Evolutionary conservation across 805 yeast species (phyloP).

Genomic region (Candida easanensis): DNA sequence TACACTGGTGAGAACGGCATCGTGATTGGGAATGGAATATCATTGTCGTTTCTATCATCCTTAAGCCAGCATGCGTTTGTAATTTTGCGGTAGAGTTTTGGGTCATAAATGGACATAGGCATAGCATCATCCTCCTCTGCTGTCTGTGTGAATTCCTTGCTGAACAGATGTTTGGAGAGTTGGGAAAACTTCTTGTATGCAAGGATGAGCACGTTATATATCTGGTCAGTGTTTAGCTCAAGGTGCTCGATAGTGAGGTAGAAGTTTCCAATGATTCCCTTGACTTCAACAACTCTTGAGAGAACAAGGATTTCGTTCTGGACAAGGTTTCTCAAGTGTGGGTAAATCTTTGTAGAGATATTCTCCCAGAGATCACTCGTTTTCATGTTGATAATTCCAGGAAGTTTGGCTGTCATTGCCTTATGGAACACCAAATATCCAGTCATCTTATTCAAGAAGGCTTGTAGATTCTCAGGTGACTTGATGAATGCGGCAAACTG

Average conservation of each 20-base stretch:
- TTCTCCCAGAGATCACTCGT: slow-evolving; percentile 77
- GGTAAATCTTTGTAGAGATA: slow-evolving; percentile 54
- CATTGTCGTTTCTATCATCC: slow-evolving; percentile 42
- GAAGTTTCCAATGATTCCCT: slow-evolving; percentile 58
- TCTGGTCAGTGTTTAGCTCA: slow-evolving; percentile 53
- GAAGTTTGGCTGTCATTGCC: slow-evolving; percentile 59
- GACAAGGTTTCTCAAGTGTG: slow-evolving; percentile 50
- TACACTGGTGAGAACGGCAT: slow-evolving; percentile 88
- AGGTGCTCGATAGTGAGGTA: slow-evolving; percentile 75
- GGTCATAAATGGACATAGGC: slow-evolving; percentile 72
- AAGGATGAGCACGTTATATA: slow-evolving; percentile 59
- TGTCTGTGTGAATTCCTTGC: slow-evolving; percentile 55
- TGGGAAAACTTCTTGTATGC: slow-evolving; percentile 62
- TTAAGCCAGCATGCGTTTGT: slow-evolving; percentile 69
- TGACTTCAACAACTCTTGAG: slow-evolving; percentile 44
- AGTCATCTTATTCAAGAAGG: slow-evolving; percentile 56
- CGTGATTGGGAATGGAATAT: slow-evolving; percentile 48
- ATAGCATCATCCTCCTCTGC: slow-evolving; percentile 82
- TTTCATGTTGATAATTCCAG: slow-evolving; percentile 50
- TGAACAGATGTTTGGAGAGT: slow-evolving; percentile 51
- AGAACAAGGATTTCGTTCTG: slow-evolving; percentile 39
- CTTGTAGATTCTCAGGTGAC: slow-evolving; percentile 43
- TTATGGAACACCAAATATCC: slow-evolving; percentile 82
- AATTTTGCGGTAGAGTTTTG: slow-evolving; percentile 58
- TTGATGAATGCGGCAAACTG: slow-evolving; percentile 28